Conservation (phyloP, 768 basidiomycete species). For the Mycena albidolilacea region DNA sequence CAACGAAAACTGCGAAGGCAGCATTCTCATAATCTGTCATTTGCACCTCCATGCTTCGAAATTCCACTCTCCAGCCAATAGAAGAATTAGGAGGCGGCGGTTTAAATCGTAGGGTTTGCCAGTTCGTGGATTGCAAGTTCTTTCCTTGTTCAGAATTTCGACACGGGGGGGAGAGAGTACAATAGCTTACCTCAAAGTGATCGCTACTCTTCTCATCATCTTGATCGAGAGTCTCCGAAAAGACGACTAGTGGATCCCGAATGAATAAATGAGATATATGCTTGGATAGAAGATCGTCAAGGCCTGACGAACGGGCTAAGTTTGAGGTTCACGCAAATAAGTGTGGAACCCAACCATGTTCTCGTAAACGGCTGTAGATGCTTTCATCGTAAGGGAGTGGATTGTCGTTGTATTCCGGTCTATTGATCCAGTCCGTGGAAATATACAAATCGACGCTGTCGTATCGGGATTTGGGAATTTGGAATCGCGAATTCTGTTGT, state of each 20-base stretch:
- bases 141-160: conserved; percentile 49
- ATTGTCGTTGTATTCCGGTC: conserved; percentile 95
- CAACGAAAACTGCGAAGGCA: conserved; percentile 94
- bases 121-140: conserved; percentile 99
- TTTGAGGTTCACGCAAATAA: neutral
- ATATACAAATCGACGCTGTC: conserved; percentile 97
- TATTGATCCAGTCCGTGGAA: conserved; percentile 87
- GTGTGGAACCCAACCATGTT: conserved; percentile 73
- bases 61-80: conserved; percentile 99
- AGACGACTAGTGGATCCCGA: conserved; percentile 96
- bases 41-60: conserved; percentile 99
- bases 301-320: conserved; percentile 61
- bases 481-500: conserved; percentile 77
- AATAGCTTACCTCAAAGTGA: conserved; percentile 87
- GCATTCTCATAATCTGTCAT: conserved; percentile 99
- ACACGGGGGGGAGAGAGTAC: neutral
- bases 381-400: conserved; percentile 82
- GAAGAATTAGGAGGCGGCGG: conserved; percentile 93
- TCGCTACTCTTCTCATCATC: conserved; percentile 91
- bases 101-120: conserved; percentile 99
- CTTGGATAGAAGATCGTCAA: conserved; percentile 89
- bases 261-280: conserved; percentile 98
- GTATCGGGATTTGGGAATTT: conserved; percentile 97
- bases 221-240: conserved; percentile 94
- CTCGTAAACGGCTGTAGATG: conserved; percentile 79